phyloP scores from a whole-genome alignment of 192 early-diverging fungal species.

The Umbelopsis vinacea region DNA sequence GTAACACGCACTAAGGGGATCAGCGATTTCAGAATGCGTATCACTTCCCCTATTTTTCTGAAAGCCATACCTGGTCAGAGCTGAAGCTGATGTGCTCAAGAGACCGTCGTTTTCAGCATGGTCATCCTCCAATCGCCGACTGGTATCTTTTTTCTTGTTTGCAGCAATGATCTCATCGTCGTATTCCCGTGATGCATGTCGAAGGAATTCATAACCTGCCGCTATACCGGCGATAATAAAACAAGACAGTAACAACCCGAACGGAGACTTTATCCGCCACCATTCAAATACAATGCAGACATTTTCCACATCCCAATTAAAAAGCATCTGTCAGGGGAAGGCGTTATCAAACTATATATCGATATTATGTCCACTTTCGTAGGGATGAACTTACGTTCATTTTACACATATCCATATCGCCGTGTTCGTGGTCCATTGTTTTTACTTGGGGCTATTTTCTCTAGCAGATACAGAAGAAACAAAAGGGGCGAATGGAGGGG shows the following conservation, averaged over 20 bases:
- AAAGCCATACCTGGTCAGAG: neutral
- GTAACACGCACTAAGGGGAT: slow-evolving; percentile 16
- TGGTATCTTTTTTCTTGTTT: slow-evolving; percentile 19
- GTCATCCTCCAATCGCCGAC: slow-evolving; percentile 44
- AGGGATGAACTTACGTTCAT: slow-evolving; percentile 47
- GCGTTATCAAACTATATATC: neutral
- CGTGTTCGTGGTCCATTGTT: slow-evolving; percentile 11
- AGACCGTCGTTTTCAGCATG: slow-evolving; percentile 24
- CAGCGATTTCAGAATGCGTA: neutral
- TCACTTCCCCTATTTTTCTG: neutral
- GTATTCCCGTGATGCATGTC: slow-evolving; percentile 36
- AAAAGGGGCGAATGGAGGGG: neutral
- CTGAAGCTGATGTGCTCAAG: slow-evolving; percentile 29
- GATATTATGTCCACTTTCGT: neutral
- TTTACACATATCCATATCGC: slow-evolving; percentile 49
- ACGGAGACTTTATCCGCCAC: slow-evolving; percentile 67
- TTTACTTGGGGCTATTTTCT: neutral
- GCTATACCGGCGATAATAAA: slow-evolving; percentile 54
- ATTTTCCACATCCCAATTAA: slow-evolving; percentile 78
- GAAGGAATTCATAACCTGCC: slow-evolving; percentile 54
- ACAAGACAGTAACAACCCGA: slow-evolving; percentile 64
- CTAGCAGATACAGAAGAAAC: neutral
- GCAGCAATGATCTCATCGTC: slow-evolving; percentile 43
- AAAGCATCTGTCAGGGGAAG: slow-evolving; percentile 61
- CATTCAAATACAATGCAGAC: slow-evolving; percentile 79